These are phyloP conservation scores for Ganoderma leucocontextum DNA, from an alignment of 1,284 basidiomycete species.

Conservation along the genomic window DNA sequence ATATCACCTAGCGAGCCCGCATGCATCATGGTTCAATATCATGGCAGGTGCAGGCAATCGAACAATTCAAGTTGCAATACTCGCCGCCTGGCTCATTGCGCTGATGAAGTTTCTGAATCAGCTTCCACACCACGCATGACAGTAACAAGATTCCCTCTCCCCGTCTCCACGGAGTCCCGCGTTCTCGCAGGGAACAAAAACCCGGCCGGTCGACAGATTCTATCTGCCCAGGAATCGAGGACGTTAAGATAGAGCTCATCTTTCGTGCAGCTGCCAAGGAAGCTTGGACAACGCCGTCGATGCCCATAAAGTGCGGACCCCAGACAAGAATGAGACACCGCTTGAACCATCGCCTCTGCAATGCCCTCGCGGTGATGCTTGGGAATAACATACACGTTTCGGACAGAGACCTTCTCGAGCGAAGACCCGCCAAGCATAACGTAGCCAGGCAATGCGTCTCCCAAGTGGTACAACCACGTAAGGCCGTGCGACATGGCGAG, in stretches of 20 bases:
- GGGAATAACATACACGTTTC: slow-evolving; percentile 36
- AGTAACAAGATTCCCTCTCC: slow-evolving; percentile 14
- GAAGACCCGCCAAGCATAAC: slow-evolving; percentile 31
- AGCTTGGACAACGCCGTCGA: slow-evolving; percentile 21
- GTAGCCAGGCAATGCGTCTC: slow-evolving; percentile 28
- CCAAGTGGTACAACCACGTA: slow-evolving; percentile 31
- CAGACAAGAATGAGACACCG: slow-evolving; percentile 32
- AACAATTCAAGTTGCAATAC: no score
- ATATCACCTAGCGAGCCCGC: background rate
- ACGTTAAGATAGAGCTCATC: slow-evolving; percentile 22
- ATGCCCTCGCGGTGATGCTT: slow-evolving; percentile 35
- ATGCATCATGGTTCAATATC: background rate
- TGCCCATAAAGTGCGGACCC: slow-evolving; percentile 28
- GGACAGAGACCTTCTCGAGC: slow-evolving; percentile 34
- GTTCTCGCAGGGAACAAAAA: slow-evolving; percentile 24
- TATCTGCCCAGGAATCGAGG: slow-evolving; percentile 12
- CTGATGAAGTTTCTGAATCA: background rate
- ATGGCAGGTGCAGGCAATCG: background rate
- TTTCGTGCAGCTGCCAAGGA: slow-evolving; percentile 13
- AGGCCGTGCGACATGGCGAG: background rate
- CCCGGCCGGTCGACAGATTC: slow-evolving; percentile 18
- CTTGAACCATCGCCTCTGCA: slow-evolving; percentile 34
- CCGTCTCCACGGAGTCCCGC: background rate
- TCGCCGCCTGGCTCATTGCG: background rate
- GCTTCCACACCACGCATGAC: slow-evolving; percentile 13